Evolutionary conservation across 2,329 filamentous ascomycete genomes (phyloP), one percentile per base, ranked within the genome.

Genomic region (Stagonosporopsis cucurbitacearum): DNA sequence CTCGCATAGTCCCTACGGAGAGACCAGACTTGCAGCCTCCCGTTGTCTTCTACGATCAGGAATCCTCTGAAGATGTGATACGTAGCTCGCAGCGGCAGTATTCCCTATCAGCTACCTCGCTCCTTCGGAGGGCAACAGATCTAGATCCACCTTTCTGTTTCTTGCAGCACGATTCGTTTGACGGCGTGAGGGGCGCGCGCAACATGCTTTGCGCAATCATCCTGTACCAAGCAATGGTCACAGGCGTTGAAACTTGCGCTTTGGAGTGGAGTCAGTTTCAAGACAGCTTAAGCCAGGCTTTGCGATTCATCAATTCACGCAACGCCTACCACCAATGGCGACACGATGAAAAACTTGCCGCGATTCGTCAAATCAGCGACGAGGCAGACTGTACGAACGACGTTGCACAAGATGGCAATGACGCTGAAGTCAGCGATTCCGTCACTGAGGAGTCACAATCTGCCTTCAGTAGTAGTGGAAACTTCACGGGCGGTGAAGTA

Each of bases 171-270:
- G 50, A 62, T 19, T 39, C 50, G 6, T 19, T 47, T 12, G 50
- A 36, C 1, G 23, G 39, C 9, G 25, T 30, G n/a, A 47, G 2
- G 19, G 39, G 40, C 11, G 20, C 51, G 17, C 57, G 57, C 7
- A 32, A 48, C 12, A 64, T 60, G 57, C 35, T 64, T 17, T 59
- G 57, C 26, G 57, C 62, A 13, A 13, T 60, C 11, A 46, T 64
- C 1, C 25, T 58, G 11, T 64, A 64, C 41, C 48, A 54, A 26
- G 22, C 48, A 17, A 12, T 60, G 3, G 23, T 19, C 2, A 35
- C 39, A 4, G 57, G 54, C 11, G 11, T 53, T 2, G 39, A 53
- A 19, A 51, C 49, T 5, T 33, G 30, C 9, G 62, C 57, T 4
- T 19, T 57, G 19, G 26, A 41, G 1, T 64, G 62, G 59, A 37